Conservation (phyloP, 805 yeast species). For the Kuraishia capsulata region DNA sequence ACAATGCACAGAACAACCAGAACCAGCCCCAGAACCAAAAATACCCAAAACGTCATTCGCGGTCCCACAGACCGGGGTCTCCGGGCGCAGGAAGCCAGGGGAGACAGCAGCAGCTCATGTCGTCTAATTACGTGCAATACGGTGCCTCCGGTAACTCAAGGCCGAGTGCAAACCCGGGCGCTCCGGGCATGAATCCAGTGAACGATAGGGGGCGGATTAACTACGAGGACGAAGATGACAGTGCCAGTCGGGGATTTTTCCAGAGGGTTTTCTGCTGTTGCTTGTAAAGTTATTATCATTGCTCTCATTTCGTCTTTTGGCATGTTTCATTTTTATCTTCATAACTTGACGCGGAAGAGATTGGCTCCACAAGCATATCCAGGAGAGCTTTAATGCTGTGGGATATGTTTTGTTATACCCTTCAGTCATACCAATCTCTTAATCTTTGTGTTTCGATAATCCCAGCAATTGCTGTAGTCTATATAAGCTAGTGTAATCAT, state of each 20-base stretch:
- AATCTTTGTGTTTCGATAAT: too few species aligned
- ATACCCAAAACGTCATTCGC: slow-evolving; percentile 7
- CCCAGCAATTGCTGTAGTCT: too few species aligned
- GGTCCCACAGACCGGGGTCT: slow-evolving; percentile 13
- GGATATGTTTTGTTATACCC: too few species aligned
- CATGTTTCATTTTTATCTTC: neutral
- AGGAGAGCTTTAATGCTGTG: too few species aligned
- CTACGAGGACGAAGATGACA: slow-evolving; percentile 8
- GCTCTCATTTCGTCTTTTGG: too few species aligned
- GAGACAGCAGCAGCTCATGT: slow-evolving; percentile 1
- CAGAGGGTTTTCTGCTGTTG: slow-evolving; percentile 14
- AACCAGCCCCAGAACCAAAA: too few species aligned
- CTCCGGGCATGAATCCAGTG: slow-evolving; percentile 6
- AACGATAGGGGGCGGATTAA: slow-evolving; percentile 9
- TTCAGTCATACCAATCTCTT: too few species aligned
- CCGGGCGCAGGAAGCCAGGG: slow-evolving; percentile 7
- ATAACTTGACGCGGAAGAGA: too few species aligned
- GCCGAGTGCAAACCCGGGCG: slow-evolving; percentile 3
- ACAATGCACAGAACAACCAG: slow-evolving; percentile 14
- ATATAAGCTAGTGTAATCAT: too few species aligned
- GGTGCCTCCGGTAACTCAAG: slow-evolving; percentile 1
- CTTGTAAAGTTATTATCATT: too few species aligned
- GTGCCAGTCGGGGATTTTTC: slow-evolving; percentile 9
- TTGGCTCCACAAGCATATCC: too few species aligned
- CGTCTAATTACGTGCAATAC: slow-evolving; percentile 3